phyloP scores from a whole-genome alignment of 2,329 filamentous ascomycete genomes.

The Hymenoscyphus fraxineus region DNA sequence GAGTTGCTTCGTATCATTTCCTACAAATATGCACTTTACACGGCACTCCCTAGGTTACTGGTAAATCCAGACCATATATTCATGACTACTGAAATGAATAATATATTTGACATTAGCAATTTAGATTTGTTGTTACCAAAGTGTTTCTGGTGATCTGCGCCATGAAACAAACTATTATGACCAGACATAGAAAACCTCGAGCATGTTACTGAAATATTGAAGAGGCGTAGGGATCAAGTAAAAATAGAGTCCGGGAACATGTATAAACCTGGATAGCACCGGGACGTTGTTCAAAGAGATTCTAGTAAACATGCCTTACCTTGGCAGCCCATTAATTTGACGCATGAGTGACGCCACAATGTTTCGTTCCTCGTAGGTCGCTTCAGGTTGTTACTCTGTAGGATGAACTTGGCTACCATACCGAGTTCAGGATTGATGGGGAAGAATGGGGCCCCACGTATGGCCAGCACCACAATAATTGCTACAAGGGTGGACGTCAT shows the following conservation, averaged over 20 bases:
- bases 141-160: neutral
- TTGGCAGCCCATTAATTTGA: neutral
- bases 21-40: neutral
- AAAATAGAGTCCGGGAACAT: neutral
- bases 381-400: neutral
- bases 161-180: neutral
- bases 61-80: neutral
- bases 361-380: neutral
- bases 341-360: neutral
- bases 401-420: neutral
- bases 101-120: neutral
- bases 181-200: neutral
- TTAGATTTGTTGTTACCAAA: neutral
- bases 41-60: neutral
- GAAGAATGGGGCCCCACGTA: slow-evolving; percentile 4
- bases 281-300: neutral
- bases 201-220: neutral
- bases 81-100: neutral
- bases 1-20: neutral
- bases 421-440: neutral
- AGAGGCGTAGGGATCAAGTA: neutral
- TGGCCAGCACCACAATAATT: neutral
- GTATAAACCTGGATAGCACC: neutral
- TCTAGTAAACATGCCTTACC: neutral
- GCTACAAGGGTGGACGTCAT: neutral